Percentiles rank a stretch among this genome's conserved stretches.
These are phyloP conservation scores for Usnea hakonensis DNA, from an alignment of 495 filamentous ascomycete species.

Conservation along the genomic window DNA sequence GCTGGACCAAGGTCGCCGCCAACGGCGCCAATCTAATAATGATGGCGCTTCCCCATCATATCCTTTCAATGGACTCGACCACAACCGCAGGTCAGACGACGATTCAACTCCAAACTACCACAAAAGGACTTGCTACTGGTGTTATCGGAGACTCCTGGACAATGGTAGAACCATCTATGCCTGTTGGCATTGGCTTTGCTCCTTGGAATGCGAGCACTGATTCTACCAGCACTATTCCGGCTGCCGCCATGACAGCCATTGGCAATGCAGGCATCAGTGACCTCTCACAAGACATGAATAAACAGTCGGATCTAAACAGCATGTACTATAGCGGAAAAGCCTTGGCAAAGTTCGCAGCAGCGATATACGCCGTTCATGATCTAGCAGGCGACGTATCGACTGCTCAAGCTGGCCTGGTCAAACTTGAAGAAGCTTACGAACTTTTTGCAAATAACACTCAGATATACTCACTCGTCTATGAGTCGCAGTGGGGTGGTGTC, in stretches of 20 bases:
- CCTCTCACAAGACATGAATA: conserved; percentile 59
- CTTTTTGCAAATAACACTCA: conserved; percentile 71
- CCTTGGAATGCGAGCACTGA: conserved; percentile 60
- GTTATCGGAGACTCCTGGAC: conserved; percentile 71
- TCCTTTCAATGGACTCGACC: conserved; percentile 57
- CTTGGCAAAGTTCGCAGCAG: conserved; percentile 74
- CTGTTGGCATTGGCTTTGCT: conserved; percentile 62
- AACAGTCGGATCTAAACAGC: conserved; percentile 68
- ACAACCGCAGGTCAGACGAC: conserved; percentile 49
- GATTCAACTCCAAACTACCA: conserved; percentile 67
- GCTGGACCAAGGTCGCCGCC: conserved; percentile 51
- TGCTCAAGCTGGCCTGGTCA: conserved; percentile 53
- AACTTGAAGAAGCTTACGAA: conserved; percentile 69
- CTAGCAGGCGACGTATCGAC: conserved; percentile 53
- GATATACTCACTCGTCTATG: conserved; percentile 73
- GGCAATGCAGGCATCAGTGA: conserved; percentile 53
- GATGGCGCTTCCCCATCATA: conserved; percentile 86
- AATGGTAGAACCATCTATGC: conserved; percentile 65
- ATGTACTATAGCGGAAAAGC: conserved; percentile 97
- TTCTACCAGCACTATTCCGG: conserved; percentile 42
- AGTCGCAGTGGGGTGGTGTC: conserved; percentile 75
- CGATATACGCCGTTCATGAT: conserved; percentile 61
- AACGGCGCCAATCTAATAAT: conserved; percentile 50
- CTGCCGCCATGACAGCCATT: conserved; percentile 46
- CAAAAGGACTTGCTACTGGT: conserved; percentile 71